Evolutionary conservation across 2,329 filamentous ascomycete species (phyloP), one percentile per base, ranked within the genome.

Genomic region (Fusarium pininemorale): DNA sequence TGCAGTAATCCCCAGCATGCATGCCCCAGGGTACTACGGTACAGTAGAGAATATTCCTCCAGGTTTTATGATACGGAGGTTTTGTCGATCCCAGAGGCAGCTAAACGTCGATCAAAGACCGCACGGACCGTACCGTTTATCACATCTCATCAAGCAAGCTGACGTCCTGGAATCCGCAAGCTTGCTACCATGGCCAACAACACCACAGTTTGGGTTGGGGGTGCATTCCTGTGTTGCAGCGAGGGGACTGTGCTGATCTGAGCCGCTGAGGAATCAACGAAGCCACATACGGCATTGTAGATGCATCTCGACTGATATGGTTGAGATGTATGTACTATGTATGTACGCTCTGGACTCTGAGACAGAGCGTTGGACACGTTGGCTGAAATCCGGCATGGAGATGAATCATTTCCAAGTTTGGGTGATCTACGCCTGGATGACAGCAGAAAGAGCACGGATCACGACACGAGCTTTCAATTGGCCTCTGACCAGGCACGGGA

Each of bases 111-210:
- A 66, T 70, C 69, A 55, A 65, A 71, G 62, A 45, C 68, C 70
- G 65, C 75, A 77, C 73, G 68, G 75, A 77, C 75, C 65, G 66
- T 70, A 67, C 68, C 70, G 63, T 77, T 58, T 66, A 55, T 60
- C 61, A 72, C 24, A 53, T 38, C 44, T 44, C 59, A 57, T 44
- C 59, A 57, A 65, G 45, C 50, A 68, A 26, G 28, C 50, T 58
- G 56, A 44, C 37, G 50, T 59, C 42, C 24, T 71, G 72, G 72
- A 75, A 74, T 75, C 72, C 41, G 41, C 47, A 63, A 61, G 64
- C 47, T 68, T 65, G 59, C 48, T 39, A 66, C 48, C 53, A 57
- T 69, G 35, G 53, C 72, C 59, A 60, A 60, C 53, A 75, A 69
- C 63, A 74, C 63, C 63, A 66, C 37, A n/a, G n/a, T 47, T 59